phyloP scores from a whole-genome alignment of 2,329 filamentous ascomycete species.

The Hypomyces rosellus region DNA sequence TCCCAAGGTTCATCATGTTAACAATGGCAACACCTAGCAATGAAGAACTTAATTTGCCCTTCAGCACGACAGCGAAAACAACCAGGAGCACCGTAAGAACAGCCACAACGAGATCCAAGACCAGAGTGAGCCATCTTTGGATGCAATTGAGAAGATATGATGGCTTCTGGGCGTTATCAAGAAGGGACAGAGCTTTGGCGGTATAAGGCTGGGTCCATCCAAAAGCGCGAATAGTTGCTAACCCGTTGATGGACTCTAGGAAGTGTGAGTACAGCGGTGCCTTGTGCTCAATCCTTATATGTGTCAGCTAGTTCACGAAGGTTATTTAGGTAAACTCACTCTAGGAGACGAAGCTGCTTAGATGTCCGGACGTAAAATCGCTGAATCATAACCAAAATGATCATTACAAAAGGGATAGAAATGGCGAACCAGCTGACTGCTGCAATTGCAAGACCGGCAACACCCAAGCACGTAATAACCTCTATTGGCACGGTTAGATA shows the following conservation, averaged over 20 bases:
- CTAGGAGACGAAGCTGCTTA: slow-evolving; percentile 46
- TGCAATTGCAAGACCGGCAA: slow-evolving; percentile 37
- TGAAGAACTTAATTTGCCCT: slow-evolving; percentile 24
- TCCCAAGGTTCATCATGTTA: slow-evolving; percentile 25
- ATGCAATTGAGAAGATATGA: slow-evolving; percentile 47
- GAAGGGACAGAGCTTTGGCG: slow-evolving; percentile 27
- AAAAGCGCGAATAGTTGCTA: slow-evolving; percentile 33
- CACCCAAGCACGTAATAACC: slow-evolving; percentile 31
- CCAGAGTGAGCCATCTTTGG: slow-evolving; percentile 47
- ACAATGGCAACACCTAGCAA: slow-evolving; percentile 32
- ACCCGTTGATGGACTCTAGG: slow-evolving; percentile 25
- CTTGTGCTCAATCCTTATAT: slow-evolving; percentile 25
- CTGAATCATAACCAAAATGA: slow-evolving; percentile 38
- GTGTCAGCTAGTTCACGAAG: neutral
- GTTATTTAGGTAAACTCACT: slow-evolving; percentile 23
- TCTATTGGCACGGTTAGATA: slow-evolving; percentile 15
- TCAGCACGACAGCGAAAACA: slow-evolving; percentile 31
- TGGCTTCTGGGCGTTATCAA: slow-evolving; percentile 45
- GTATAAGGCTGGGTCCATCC: slow-evolving; percentile 32
- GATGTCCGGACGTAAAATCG: slow-evolving; percentile 50
- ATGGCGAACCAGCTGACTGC: slow-evolving; percentile 39
- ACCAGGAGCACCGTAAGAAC: slow-evolving; percentile 35
- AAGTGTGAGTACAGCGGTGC: slow-evolving; percentile 29
- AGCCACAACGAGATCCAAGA: slow-evolving; percentile 46
- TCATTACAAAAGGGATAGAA: slow-evolving; percentile 37